These are phyloP conservation scores for Cryptomeria japonica DNA, from an alignment of 75 land plant genomes.

Conservation along the genomic window DNA sequence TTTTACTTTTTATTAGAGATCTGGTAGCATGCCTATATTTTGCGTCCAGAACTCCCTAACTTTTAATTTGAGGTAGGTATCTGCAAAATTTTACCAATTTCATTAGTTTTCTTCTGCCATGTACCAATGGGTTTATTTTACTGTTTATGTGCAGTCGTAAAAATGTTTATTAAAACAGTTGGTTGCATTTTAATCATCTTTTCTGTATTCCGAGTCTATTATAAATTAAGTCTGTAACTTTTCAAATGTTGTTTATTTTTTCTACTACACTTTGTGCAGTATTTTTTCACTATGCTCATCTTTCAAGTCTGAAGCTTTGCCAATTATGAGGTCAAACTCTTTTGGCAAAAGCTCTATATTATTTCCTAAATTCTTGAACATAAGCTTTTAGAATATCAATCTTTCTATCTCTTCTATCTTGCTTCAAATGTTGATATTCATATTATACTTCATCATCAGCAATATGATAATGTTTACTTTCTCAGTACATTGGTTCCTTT, in stretches of 20 bases:
- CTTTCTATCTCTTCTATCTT: not conserved
- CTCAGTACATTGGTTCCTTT: not conserved
- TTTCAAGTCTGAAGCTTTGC: not conserved
- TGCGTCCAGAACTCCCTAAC: not conserved
- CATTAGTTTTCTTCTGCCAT: not conserved
- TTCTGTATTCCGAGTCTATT: not conserved
- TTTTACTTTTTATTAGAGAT: not conserved
- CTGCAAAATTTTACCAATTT: not conserved
- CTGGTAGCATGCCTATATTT: not conserved
- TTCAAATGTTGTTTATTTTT: not conserved
- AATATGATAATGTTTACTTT: too few relatives aligned
- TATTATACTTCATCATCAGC: too few relatives aligned
- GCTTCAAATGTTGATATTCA: not conserved
- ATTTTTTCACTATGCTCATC: not conserved
- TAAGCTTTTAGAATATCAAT: not conserved
- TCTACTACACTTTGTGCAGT: not conserved
- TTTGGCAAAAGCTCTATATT: not conserved
- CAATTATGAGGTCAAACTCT: not conserved
- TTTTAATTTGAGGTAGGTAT: not conserved
- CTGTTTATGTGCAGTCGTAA: not conserved
- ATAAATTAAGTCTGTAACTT: not conserved
- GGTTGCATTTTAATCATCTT: not conserved
- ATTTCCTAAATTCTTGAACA: not conserved
- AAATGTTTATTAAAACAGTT: not conserved
- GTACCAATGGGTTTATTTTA: not conserved